These are phyloP conservation scores for Penicillium sp. DNA, from an alignment of 2,329 filamentous ascomycete genomes.

Conservation along the genomic window DNA sequence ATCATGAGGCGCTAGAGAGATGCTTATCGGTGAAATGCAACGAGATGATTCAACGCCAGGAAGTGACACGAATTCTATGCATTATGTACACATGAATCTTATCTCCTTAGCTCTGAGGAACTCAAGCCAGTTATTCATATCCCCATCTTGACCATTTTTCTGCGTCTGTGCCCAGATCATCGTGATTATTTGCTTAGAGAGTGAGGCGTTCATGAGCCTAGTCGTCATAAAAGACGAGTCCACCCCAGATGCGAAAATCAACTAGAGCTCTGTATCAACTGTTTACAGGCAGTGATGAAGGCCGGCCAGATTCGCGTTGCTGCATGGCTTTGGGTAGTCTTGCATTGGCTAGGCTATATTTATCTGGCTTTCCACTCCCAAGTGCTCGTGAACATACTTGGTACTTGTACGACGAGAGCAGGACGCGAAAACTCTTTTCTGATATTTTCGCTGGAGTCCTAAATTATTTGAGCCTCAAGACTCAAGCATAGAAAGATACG, in stretches of 20 bases:
- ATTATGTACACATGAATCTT: conserved; percentile 17
- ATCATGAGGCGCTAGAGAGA: too few relatives aligned
- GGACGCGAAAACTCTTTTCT: conserved; percentile 15
- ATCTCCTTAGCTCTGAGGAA: conserved; percentile 16
- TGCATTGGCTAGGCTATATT: conserved; percentile 4
- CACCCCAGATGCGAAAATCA: conserved; percentile 17
- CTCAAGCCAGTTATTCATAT: conserved; percentile 15
- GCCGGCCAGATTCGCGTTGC: conserved; percentile 20
- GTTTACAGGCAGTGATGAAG: conserved; percentile 23
- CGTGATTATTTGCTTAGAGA: conserved; percentile 13
- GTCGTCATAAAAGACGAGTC: conserved; percentile 12
- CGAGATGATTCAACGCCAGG: background rate
- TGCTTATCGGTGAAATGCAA: background rate
- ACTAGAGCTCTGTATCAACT: conserved; percentile 8
- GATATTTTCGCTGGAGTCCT: conserved; percentile 16
- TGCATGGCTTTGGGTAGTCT: conserved; percentile 4
- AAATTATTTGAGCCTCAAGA: conserved; percentile 13
- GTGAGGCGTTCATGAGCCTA: conserved; percentile 12
- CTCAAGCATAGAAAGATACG: conserved; percentile 12
- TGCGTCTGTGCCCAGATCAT: conserved; percentile 14
- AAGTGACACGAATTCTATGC: background rate
- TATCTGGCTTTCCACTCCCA: background rate
- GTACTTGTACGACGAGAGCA: background rate
- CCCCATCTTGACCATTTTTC: conserved; percentile 3
- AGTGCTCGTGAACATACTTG: background rate